phyloP scores from a whole-genome alignment of 805 yeast genomes.

The Brettanomyces nanus region DNA sequence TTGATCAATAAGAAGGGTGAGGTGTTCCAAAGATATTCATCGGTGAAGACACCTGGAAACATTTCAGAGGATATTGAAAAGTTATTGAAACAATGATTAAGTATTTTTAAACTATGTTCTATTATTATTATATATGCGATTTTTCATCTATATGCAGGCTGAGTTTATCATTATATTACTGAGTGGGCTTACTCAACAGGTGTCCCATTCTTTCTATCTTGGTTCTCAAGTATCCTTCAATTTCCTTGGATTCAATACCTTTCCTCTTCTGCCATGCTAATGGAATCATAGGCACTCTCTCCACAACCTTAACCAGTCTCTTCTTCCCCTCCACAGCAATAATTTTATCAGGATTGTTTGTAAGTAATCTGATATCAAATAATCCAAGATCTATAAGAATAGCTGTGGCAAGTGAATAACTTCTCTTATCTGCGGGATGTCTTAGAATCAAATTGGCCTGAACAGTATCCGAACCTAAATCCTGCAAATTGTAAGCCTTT shows the following conservation, averaged over 20 bases:
- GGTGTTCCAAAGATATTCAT: constrained; percentile 46
- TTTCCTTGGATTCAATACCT: constrained; percentile 79
- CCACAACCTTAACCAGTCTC: constrained; percentile 63
- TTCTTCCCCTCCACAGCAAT: constrained; percentile 88
- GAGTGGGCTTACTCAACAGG: constrained; percentile 40
- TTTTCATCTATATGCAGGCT: no score
- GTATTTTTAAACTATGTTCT: no score
- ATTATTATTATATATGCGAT: no score
- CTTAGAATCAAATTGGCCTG: constrained; percentile 87
- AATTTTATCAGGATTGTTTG: constrained; percentile 95
- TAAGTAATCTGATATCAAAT: constrained; percentile 62
- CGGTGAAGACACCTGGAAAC: constrained; percentile 58
- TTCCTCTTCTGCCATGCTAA: constrained; percentile 68
- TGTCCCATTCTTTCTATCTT: constrained; percentile 98
- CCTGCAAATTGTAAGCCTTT: constrained; percentile 95
- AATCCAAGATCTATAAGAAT: constrained; percentile 79
- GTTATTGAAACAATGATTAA: constrained; percentile 28
- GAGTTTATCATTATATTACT: no score
- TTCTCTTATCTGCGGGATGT: constrained; percentile 98
- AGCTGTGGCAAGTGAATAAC: constrained; percentile 89
- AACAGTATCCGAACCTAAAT: constrained; percentile 96
- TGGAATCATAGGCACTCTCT: constrained; percentile 96
- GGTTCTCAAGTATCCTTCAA: constrained; percentile 88
- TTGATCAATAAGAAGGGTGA: constrained; percentile 45
- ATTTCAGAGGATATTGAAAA: constrained; percentile 52